A percentile compares a stretch with the other conserved stretches of the same genome.
Evolutionary conservation across 1,139 yeast genomes (phyloP).

Genomic region (Candida anutae): DNA sequence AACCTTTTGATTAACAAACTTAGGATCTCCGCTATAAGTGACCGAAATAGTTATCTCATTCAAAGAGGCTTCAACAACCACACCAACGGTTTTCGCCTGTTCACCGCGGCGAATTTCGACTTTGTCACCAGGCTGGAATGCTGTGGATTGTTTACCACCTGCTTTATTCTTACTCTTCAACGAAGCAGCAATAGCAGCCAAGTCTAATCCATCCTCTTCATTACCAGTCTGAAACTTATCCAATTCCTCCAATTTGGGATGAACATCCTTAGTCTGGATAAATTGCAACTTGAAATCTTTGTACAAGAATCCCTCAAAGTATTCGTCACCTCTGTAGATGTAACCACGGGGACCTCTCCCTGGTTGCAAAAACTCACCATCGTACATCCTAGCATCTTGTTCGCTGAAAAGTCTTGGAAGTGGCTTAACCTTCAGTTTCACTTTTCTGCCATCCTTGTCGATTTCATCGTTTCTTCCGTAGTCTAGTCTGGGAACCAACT

Average conservation of each 20-base stretch:
- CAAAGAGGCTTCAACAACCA: slow-evolving; percentile 58
- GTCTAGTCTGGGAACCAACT: slow-evolving; percentile 87
- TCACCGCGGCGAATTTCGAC: slow-evolving; percentile 92
- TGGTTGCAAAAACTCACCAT: slow-evolving; percentile 54
- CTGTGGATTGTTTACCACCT: slow-evolving; percentile 28
- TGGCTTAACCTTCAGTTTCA: slow-evolving; percentile 58
- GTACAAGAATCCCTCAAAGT: slow-evolving; percentile 76
- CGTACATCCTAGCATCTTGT: slow-evolving; percentile 51
- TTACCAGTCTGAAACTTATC: slow-evolving; percentile 74
- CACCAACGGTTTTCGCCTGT: slow-evolving; percentile 83
- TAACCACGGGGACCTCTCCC: slow-evolving; percentile 70
- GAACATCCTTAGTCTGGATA: slow-evolving; percentile 75
- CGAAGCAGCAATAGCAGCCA: slow-evolving; percentile 78
- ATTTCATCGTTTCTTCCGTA: slow-evolving; percentile 66
- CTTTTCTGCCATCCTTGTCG: slow-evolving; percentile 49
- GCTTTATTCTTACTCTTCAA: slow-evolving; percentile 49
- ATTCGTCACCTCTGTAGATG: slow-evolving; percentile 80
- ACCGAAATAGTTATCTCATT: slow-evolving; percentile 57
- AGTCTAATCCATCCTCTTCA: slow-evolving; percentile 71
- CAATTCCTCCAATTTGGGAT: slow-evolving; percentile 83
- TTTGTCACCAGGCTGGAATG: slow-evolving; percentile 89
- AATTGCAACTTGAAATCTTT: slow-evolving; percentile 82
- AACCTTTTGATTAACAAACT: slow-evolving; percentile 41
- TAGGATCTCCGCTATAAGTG: slow-evolving; percentile 45
- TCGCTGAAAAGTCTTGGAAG: slow-evolving; percentile 80